phyloP scores from a whole-genome alignment of 2,329 filamentous ascomycete species.

The Colletotrichum theobromicola region DNA sequence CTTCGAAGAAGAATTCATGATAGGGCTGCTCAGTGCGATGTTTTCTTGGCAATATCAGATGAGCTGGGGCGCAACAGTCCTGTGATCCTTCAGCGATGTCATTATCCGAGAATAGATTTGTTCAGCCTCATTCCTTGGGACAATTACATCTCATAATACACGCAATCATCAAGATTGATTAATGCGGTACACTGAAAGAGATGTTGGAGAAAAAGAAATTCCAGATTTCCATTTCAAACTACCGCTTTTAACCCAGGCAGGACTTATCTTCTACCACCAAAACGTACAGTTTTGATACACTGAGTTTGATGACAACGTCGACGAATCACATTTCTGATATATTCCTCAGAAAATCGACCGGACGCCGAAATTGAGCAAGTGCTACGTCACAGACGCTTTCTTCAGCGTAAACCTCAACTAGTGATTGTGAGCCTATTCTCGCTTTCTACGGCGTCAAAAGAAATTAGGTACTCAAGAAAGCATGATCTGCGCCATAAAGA shows the following conservation, averaged over 20 bases:
- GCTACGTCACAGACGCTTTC: background rate
- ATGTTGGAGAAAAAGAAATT: background rate
- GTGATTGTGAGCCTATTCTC: background rate
- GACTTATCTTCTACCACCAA: background rate
- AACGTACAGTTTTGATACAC: background rate
- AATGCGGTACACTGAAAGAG: background rate
- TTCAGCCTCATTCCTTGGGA: background rate
- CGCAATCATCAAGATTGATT: background rate
- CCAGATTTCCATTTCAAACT: fast-evolving
- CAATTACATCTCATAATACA: background rate
- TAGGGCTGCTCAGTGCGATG: background rate
- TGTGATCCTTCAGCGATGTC: background rate
- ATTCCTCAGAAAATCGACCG: background rate
- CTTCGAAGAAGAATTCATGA: background rate
- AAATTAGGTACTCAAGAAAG: background rate
- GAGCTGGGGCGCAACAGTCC: background rate
- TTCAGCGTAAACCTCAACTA: background rate
- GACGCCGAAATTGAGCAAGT: background rate
- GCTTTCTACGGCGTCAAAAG: background rate
- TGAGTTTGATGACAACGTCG: background rate
- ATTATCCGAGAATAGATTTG: background rate
- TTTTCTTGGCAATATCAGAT: background rate
- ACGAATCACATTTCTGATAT: background rate
- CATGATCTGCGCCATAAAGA: background rate
- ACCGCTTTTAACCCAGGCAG: background rate